phyloP scores from a whole-genome alignment of 768 basidiomycete genomes.

The Russula emetica region DNA sequence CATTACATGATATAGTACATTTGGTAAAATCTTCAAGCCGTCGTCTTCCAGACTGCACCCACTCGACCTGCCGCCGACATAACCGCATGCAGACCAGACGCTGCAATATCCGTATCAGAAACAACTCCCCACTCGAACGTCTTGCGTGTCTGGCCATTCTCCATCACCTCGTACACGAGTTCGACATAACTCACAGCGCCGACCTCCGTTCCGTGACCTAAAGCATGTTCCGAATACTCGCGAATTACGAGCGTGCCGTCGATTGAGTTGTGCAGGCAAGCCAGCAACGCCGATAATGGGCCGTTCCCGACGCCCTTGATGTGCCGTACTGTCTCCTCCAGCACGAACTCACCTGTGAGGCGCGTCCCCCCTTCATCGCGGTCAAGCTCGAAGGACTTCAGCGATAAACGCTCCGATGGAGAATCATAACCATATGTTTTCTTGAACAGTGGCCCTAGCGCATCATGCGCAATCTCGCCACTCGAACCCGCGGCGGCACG shows the following conservation, averaged over 20 bases:
- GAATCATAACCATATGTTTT: slow-evolving; percentile 60
- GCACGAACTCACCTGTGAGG: slow-evolving; percentile 59
- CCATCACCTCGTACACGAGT: slow-evolving; percentile 62
- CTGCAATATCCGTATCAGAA: slow-evolving; percentile 88
- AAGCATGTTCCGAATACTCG: slow-evolving; percentile 93
- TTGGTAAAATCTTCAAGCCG: neutral
- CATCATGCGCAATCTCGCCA: slow-evolving; percentile 64
- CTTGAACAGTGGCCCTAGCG: slow-evolving; percentile 61
- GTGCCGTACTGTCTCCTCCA: slow-evolving; percentile 55
- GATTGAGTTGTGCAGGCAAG: slow-evolving; percentile 68
- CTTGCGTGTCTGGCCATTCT: slow-evolving; percentile 49
- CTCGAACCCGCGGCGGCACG: slow-evolving; percentile 53
- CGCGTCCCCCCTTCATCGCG: slow-evolving; percentile 50
- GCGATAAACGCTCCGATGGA: slow-evolving; percentile 39
- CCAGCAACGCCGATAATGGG: slow-evolving; percentile 80
- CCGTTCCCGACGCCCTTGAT: slow-evolving; percentile 88
- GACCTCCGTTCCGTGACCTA: slow-evolving; percentile 89
- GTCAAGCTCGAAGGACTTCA: slow-evolving; percentile 63
- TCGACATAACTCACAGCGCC: slow-evolving; percentile 94
- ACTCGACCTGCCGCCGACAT: slow-evolving; percentile 71
- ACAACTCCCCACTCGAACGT: slow-evolving; percentile 82
- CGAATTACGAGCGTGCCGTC: slow-evolving; percentile 70
- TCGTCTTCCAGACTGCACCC: slow-evolving; percentile 24
- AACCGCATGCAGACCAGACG: slow-evolving; percentile 84
- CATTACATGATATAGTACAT: neutral